Evolutionary conservation across 2,329 filamentous ascomycete genomes (phyloP).

Genomic region (Fusarium domesticum): DNA sequence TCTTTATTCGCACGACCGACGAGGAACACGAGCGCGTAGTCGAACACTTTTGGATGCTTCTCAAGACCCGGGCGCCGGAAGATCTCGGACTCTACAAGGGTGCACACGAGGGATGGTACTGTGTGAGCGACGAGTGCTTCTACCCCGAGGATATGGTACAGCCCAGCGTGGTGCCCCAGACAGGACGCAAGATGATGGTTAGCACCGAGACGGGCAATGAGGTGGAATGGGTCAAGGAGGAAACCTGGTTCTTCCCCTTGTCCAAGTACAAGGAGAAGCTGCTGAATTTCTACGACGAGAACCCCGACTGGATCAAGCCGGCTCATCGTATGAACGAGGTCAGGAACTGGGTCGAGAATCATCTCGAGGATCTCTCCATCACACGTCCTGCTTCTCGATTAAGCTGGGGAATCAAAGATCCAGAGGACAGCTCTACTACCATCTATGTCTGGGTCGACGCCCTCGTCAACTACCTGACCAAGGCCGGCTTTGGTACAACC

Average conservation of each 20-base stretch:
- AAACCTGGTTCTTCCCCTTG: constrained; percentile 91
- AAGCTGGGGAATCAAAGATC: constrained; percentile 85
- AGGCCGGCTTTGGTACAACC: constrained; percentile 64
- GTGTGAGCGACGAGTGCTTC: constrained; percentile 93
- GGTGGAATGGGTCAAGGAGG: constrained; percentile 92
- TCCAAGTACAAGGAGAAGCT: constrained; percentile 77
- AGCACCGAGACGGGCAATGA: constrained; percentile 85
- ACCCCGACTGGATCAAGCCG: constrained; percentile 76
- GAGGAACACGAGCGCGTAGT: constrained; percentile 78
- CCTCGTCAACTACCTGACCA: constrained; percentile 88
- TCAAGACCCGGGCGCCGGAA: constrained; percentile 54
- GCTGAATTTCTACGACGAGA: constrained; percentile 73
- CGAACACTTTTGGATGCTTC: constrained; percentile 80
- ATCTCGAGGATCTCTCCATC: constrained; percentile 83
- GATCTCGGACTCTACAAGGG: constrained; percentile 77
- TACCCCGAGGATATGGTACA: constrained; percentile 77
- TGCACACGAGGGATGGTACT: constrained; percentile 94
- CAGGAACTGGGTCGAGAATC: constrained; percentile 69
- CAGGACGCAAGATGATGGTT: constrained; percentile 78
- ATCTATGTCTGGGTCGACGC: constrained; percentile 99
- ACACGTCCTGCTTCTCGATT: constrained; percentile 77
- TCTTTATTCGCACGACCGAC: constrained; percentile 93
- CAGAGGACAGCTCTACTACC: constrained; percentile 78
- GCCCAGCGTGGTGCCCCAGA: constrained; percentile 70
- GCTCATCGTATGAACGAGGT: constrained; percentile 72